Conservation (phyloP, 176 grass and related monocot genomes). For the Aegilops longissima region DNA sequence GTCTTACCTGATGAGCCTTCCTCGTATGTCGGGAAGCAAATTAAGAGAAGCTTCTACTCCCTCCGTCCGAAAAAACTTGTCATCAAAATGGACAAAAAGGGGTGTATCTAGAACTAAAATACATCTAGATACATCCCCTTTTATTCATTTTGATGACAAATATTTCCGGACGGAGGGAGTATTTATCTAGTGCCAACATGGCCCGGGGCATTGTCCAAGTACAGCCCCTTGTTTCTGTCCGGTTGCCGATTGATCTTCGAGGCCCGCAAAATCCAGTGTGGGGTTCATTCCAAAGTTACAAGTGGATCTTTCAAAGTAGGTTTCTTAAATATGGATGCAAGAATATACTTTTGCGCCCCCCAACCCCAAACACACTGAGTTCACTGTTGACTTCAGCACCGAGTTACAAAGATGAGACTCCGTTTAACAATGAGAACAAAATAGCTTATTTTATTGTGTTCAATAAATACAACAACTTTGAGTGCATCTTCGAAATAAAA, state of each 20-base stretch:
- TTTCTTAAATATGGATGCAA: neutral
- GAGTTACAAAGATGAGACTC: neutral
- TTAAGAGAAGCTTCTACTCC: neutral
- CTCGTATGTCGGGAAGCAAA: neutral
- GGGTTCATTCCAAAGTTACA: conserved; percentile 18
- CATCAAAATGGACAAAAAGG: too few relatives aligned
- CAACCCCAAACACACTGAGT: neutral
- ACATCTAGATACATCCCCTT: too few relatives aligned
- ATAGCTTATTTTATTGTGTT: too few relatives aligned
- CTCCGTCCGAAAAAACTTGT: too few relatives aligned
- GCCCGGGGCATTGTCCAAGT: conserved; percentile 22
- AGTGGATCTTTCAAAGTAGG: conserved; percentile 27
- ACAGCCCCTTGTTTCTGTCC: conserved; percentile 14
- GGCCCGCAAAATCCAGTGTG: conserved; percentile 18
- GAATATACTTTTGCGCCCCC: neutral
- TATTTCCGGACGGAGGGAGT: too few relatives aligned
- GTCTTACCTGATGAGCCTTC: neutral
- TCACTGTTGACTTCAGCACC: conserved; percentile 12
- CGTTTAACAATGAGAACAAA: neutral
- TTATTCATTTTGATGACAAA: too few relatives aligned
- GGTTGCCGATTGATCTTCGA: conserved; percentile 17
- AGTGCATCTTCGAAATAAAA: neutral
- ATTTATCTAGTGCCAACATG: conserved; percentile 8
- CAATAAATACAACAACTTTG: neutral
- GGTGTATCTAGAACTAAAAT: too few relatives aligned